Evolutionary conservation across 768 basidiomycete genomes (phyloP), one percentile per base, ranked within the genome.

Genomic region (Naganishia kalamii): DNA sequence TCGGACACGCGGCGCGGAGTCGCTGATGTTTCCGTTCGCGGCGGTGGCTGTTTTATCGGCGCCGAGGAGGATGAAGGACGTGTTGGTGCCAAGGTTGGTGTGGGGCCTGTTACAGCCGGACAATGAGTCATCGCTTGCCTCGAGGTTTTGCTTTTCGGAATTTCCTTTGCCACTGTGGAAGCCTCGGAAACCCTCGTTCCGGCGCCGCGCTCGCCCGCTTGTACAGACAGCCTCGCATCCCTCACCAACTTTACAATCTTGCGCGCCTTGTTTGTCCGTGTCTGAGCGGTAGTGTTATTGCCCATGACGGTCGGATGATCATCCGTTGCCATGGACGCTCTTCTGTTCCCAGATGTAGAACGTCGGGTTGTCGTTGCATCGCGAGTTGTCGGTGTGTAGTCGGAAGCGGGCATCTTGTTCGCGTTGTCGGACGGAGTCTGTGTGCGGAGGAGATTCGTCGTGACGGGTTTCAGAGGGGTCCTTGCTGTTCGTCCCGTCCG

Each of bases 201-300:
- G 2, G 27, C 13, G 27, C 10, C 27, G 27, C 17, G 5, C 3
- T 21, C 35, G 15, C 13, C 32, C 37, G 37, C 23, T 41, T 57
- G 54, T 2, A 40, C 37, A 13, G 54, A 57, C 1, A 57, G 23
- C 6, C 54, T 33, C 6, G 54, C 54, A 37, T 57, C 54, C 1
- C 54, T 33, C 23, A 57, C 54, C 19, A 57, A 25, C 37, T 57
- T 57, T 19, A 57, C 54, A 15, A 54, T 54, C 52, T 54, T 54
- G 32, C 52, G 54, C 37, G 54, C 54, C 23, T 57, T 57, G 23
- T 40, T 21, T 8, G 54, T 27, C 21, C 33, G 32, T 3, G 29
- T 37, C 27, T 57, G 54, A 17, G 19, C 23, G 10, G 54, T 40
- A 11, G 54, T 57, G 37, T 57, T 57, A 23, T 57, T 57, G 3